These are phyloP conservation scores for Anethum foeniculum DNA, from an alignment of 140 eudicot genomes.

Conservation along the genomic window DNA sequence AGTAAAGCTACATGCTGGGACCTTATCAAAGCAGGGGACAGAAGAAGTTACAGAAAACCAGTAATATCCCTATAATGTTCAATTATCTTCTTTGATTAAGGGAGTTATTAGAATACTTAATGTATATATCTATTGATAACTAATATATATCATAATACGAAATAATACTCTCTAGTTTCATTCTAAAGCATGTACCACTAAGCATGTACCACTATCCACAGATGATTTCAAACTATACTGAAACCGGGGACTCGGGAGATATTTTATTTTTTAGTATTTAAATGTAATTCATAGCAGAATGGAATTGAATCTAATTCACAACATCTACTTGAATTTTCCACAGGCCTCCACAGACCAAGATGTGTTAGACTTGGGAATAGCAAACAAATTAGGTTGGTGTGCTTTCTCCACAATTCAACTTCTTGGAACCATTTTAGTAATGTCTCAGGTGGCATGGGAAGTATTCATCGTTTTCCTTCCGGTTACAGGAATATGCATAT, in stretches of 20 bases:
- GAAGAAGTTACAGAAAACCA: no score
- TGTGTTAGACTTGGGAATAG: background rate
- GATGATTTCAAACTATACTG: background rate
- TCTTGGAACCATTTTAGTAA: background rate
- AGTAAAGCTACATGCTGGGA: background rate
- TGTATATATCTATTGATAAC: background rate
- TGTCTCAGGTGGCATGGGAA: slow-evolving; percentile 7
- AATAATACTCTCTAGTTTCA: background rate
- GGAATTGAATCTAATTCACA: background rate
- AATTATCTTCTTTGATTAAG: background rate
- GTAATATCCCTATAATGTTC: background rate
- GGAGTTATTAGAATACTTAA: background rate
- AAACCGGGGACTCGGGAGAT: background rate
- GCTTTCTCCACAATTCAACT: background rate
- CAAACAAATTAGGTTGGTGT: slow-evolving; percentile 1
- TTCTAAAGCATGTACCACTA: no score
- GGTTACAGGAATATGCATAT: slow-evolving; percentile 39
- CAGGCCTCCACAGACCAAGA: slow-evolving; percentile 4
- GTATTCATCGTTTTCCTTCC: slow-evolving; percentile 1
- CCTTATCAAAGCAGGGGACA: background rate
- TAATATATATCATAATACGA: no score
- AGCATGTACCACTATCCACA: background rate
- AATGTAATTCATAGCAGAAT: background rate
- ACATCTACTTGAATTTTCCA: background rate
- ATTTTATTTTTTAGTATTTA: background rate